These are phyloP conservation scores for Cladophialophora yegresii DNA, from an alignment of 2,329 filamentous ascomycete species.

Conservation along the genomic window DNA sequence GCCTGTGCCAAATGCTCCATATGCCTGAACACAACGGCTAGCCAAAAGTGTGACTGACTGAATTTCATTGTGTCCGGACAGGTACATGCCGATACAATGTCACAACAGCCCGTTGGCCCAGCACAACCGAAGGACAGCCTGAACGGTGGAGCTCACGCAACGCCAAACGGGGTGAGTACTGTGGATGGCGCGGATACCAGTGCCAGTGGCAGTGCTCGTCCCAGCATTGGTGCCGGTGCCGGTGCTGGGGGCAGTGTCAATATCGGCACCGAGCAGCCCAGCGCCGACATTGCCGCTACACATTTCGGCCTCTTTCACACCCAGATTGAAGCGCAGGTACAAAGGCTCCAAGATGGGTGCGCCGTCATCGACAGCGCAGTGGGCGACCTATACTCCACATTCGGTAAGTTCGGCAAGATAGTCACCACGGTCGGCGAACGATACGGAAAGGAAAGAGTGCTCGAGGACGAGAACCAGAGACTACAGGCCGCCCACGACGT, in stretches of 20 bases:
- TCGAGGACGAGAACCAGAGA: constrained; percentile 1
- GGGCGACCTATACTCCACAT: not conserved
- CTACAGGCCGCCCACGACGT: not conserved
- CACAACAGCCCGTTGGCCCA: not conserved
- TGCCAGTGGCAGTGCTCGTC: not conserved
- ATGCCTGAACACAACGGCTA: not conserved
- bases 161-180: not conserved
- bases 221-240: no score
- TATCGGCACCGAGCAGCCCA: not conserved
- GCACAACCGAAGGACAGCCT: not conserved
- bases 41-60: not conserved
- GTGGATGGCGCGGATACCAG: not conserved
- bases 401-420: constrained; percentile 10
- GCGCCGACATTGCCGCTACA: not conserved
- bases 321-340: not conserved
- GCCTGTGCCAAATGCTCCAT: not conserved
- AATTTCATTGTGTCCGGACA: not conserved
- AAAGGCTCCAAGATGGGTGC: not conserved
- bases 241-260: not conserved
- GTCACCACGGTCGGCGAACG: constrained; percentile 12
- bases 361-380: constrained; percentile 9
- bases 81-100: not conserved
- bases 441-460: constrained; percentile 9
- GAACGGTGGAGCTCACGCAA: not conserved
- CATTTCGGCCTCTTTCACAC: constrained; percentile 15